Conservation (phyloP, 345 rosid genomes). For the Eucalyptus globulus region DNA sequence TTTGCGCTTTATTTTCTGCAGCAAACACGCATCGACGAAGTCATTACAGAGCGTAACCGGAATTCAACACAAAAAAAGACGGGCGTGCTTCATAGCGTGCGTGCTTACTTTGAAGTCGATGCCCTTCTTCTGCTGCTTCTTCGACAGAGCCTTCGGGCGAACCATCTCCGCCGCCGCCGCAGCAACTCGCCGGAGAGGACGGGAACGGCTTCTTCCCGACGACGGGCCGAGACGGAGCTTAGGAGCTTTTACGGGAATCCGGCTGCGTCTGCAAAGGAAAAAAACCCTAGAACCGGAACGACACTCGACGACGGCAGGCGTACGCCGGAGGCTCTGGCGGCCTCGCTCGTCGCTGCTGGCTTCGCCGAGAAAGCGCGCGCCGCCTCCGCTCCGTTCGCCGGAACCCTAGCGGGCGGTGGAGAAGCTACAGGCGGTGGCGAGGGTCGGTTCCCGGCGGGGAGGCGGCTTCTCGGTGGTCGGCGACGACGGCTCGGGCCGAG, state of each 20-base stretch:
- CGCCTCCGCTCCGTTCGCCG: too few species aligned
- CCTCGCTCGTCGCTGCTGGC: background rate
- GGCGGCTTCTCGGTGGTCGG: too few species aligned
- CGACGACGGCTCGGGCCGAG: too few species aligned
- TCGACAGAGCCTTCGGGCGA: constrained; percentile 46
- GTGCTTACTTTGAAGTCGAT: constrained; percentile 62
- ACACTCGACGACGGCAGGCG: background rate
- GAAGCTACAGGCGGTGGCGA: too few species aligned
- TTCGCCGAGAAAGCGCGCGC: background rate
- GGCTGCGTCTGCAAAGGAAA: background rate
- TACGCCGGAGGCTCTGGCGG: background rate
- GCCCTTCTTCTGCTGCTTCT: constrained; percentile 81
- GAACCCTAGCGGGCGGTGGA: too few species aligned
- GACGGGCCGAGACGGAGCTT: background rate
- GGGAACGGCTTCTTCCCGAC: background rate
- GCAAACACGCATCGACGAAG: background rate
- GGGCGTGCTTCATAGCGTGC: background rate
- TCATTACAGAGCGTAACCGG: background rate
- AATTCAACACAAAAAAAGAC: background rate
- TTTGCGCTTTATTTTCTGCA: constrained; percentile 87
- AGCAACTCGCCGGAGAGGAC: background rate
- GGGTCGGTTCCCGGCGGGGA: too few species aligned
- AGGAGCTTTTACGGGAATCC: background rate
- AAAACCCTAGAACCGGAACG: background rate
- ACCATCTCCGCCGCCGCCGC: constrained; percentile 15